Percentiles rank a stretch among this genome's conserved stretches.
These are phyloP conservation scores for Quillaja saponaria DNA, from an alignment of 306 rosid species.

Conservation along the genomic window DNA sequence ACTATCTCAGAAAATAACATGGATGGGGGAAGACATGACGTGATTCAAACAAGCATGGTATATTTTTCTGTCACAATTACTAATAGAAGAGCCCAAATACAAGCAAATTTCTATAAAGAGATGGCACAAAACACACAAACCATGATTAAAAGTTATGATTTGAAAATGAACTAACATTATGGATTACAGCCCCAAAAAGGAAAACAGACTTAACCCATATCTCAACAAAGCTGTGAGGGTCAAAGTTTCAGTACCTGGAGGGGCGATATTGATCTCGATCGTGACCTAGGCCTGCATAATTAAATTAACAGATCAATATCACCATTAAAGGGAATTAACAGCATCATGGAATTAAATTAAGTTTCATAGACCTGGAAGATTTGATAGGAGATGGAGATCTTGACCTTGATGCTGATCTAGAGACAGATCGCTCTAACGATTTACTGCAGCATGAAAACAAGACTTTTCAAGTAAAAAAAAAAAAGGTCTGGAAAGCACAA, in stretches of 20 bases:
- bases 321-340: neutral
- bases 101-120: too few relatives aligned
- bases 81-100: neutral
- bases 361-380: conserved; percentile 60
- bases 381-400: conserved; percentile 87
- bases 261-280: conserved; percentile 60
- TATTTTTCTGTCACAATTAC: neutral
- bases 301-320: conserved; percentile 13
- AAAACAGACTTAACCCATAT: neutral
- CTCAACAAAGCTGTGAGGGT: neutral
- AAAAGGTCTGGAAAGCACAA: neutral
- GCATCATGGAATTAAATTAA: neutral
- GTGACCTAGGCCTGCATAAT: conserved; percentile 62
- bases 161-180: neutral
- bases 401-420: conserved; percentile 79
- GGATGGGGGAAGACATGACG: neutral
- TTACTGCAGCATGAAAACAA: conserved; percentile 45
- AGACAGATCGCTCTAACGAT: conserved; percentile 77
- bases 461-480: neutral
- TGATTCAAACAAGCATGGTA: conserved; percentile 4
- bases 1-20: neutral
- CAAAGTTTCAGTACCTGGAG: conserved; percentile 50
- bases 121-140: too few relatives aligned
- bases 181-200: neutral
- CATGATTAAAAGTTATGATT: too few relatives aligned